phyloP scores from a whole-genome alignment of 371 early-diverging fungal species.

The Sporodiniella umbellata region DNA sequence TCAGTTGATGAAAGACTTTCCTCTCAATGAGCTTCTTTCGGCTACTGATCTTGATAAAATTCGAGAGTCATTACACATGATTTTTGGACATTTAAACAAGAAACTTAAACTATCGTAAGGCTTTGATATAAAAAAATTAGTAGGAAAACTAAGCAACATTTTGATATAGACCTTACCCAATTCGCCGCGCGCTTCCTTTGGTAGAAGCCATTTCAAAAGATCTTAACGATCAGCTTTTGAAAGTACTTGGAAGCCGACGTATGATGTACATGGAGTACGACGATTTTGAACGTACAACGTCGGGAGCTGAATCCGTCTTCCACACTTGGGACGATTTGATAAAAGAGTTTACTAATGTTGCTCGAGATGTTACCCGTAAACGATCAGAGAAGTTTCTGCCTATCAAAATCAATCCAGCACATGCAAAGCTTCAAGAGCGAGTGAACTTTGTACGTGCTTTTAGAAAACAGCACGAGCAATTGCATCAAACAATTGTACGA shows the following conservation, averaged over 20 bases:
- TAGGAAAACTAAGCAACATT: not conserved
- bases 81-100: slow-evolving; percentile 95
- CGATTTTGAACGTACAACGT: slow-evolving; percentile 79
- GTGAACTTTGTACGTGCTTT: slow-evolving; percentile 86
- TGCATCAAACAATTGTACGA: slow-evolving; percentile 89
- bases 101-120: slow-evolving; percentile 88
- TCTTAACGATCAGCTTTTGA: slow-evolving; percentile 87
- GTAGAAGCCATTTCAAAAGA: slow-evolving; percentile 96
- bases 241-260: slow-evolving; percentile 83
- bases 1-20: slow-evolving; percentile 97
- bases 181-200: slow-evolving; percentile 87
- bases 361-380: slow-evolving; percentile 93
- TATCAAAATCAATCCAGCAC: slow-evolving; percentile 91
- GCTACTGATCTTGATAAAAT: slow-evolving; percentile 90
- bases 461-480: slow-evolving; percentile 94
- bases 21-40: slow-evolving; percentile 91
- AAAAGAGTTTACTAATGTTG: slow-evolving; percentile 94
- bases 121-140: not conserved
- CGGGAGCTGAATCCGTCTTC: slow-evolving; percentile 88
- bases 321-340: slow-evolving; percentile 92
- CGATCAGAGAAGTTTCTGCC: slow-evolving; percentile 91
- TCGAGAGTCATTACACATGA: slow-evolving; percentile 71
- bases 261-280: slow-evolving; percentile 92
- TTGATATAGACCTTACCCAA: slow-evolving; percentile 80
- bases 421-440: slow-evolving; percentile 92